Conservation (phyloP, 2,329 filamentous ascomycete species). For the Metarhizium anisopliae region DNA sequence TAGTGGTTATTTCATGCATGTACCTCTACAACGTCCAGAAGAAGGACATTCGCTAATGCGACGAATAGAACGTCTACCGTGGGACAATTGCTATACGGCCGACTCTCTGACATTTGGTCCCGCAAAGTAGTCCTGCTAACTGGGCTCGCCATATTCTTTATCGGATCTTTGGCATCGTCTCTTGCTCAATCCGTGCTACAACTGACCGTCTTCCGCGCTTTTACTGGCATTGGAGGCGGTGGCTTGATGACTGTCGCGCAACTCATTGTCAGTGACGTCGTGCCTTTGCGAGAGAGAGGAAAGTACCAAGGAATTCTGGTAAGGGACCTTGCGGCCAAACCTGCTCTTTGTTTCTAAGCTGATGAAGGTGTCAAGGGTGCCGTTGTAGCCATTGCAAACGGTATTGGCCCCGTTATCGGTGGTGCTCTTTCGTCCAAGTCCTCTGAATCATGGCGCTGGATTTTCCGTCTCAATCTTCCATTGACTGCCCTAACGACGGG, state of each 20-base stretch:
- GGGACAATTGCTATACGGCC: slow-evolving; percentile 36
- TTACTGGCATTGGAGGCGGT: slow-evolving; percentile 53
- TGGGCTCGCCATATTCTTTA: slow-evolving; percentile 32
- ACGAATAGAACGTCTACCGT: slow-evolving; percentile 32
- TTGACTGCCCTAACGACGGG: slow-evolving; percentile 37
- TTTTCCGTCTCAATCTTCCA: slow-evolving; percentile 45
- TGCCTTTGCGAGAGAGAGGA: slow-evolving; percentile 59
- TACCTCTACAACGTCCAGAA: no score
- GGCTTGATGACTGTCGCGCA: slow-evolving; percentile 63
- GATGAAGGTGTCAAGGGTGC: slow-evolving; percentile 24
- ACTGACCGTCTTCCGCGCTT: slow-evolving; percentile 30
- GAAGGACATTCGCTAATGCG: not conserved
- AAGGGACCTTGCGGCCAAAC: not conserved
- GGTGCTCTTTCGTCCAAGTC: slow-evolving; percentile 38
- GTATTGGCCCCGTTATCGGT: slow-evolving; percentile 45
- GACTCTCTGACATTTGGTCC: slow-evolving; percentile 38
- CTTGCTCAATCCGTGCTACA: slow-evolving; percentile 30
- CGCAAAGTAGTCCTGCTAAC: slow-evolving; percentile 30
- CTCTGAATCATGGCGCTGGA: slow-evolving; percentile 41
- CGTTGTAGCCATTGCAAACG: slow-evolving; percentile 44
- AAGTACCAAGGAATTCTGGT: slow-evolving; percentile 59
- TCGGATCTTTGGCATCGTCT: slow-evolving; percentile 34
- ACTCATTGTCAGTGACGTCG: slow-evolving; percentile 62
- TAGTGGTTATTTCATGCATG: slow-evolving; percentile 44
- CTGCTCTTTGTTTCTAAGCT: not conserved